A percentile compares a stretch with the other conserved stretches of the same genome.
phyloP scores from a whole-genome alignment of 2,329 filamentous ascomycete species.

The Sclerotinia spermophila region DNA sequence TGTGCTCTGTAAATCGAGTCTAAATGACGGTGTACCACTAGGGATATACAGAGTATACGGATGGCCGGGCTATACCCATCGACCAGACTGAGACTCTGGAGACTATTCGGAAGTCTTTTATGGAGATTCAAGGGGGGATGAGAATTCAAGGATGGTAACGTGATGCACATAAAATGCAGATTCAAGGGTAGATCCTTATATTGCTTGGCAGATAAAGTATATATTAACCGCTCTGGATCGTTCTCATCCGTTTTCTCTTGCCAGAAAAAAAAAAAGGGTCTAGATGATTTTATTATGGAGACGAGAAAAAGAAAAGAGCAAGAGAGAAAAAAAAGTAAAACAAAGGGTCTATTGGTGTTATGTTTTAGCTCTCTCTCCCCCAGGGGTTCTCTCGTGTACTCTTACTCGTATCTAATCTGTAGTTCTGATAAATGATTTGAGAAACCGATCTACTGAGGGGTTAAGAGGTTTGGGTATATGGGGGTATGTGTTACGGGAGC shows the following conservation, averaged over 20 bases:
- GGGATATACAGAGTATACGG: background rate
- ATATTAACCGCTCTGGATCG: no score
- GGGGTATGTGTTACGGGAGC: no score
- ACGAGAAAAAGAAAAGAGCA: background rate
- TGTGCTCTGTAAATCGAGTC: no score
- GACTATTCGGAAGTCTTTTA: background rate
- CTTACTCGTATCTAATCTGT: no score
- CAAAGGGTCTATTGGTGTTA: background rate
- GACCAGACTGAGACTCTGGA: background rate
- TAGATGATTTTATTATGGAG: background rate
- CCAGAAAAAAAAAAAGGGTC: background rate
- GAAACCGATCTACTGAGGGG: no score
- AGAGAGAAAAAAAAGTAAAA: background rate
- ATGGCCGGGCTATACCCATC: background rate
- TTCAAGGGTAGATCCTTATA: background rate
- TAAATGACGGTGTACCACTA: background rate
- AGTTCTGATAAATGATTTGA: no score
- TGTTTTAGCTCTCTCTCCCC: background rate
- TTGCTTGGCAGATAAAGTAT: background rate
- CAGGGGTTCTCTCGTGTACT: background rate
- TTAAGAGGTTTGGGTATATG: no score
- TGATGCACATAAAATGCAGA: background rate
- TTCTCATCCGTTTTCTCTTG: background rate
- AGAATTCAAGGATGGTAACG: background rate
- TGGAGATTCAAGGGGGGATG: background rate